phyloP scores from a whole-genome alignment of 495 filamentous ascomycete genomes.

The Lasiosphaeriaceae sp. region DNA sequence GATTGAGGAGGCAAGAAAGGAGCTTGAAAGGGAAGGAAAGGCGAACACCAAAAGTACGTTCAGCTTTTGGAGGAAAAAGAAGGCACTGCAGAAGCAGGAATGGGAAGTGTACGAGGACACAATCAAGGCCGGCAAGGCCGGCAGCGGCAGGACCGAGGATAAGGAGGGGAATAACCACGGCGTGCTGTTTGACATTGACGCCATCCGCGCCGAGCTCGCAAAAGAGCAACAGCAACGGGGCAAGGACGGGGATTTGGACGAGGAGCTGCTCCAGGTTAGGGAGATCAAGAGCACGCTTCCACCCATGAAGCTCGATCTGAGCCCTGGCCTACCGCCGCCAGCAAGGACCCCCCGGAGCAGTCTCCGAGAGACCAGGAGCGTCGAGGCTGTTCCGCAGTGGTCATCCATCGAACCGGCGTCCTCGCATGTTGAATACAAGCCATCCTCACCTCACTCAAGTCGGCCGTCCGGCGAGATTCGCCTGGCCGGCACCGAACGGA shows the following conservation, averaged over 20 bases:
- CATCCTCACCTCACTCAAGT: not conserved
- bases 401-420: conserved; percentile 15
- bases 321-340: conserved; percentile 27
- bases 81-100: conserved; percentile 67
- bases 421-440: not conserved
- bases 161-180: conserved; percentile 45
- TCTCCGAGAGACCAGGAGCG: conserved; percentile 50
- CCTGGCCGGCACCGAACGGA: conserved; percentile 16
- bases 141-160: conserved; percentile 35
- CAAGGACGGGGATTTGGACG: conserved; percentile 21
- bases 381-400: conserved; percentile 24
- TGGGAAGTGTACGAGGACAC: conserved; percentile 90
- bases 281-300: conserved; percentile 86
- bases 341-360: conserved; percentile 31
- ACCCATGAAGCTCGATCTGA: conserved; percentile 75
- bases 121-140: conserved; percentile 19
- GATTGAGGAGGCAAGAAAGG: conserved; percentile 89
- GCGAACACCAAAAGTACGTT: conserved; percentile 51
- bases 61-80: conserved; percentile 75
- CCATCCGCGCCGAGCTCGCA: conserved; percentile 81
- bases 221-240: conserved; percentile 47
- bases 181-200: conserved; percentile 93
- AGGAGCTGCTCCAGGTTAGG: conserved; percentile 59
- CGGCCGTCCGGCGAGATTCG: conserved; percentile 16
- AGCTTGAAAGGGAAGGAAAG: conserved; percentile 63